A percentile compares a stretch with the other conserved stretches of the same genome.
Evolutionary conservation across 345 rosid species (phyloP).

Genomic region (Gossypium mustelinum): DNA sequence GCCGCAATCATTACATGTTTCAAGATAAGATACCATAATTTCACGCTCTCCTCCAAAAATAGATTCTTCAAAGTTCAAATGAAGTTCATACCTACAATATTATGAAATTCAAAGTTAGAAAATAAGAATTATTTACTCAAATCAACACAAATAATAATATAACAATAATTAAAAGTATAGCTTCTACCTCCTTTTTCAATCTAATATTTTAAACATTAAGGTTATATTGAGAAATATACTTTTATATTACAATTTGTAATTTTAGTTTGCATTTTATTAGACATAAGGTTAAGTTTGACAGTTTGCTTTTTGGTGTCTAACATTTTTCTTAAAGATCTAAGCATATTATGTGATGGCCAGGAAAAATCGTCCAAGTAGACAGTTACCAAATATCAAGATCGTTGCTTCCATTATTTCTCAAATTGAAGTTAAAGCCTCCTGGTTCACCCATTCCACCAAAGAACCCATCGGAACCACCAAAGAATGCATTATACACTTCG

Average conservation of each 20-base stretch:
- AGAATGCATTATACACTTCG: constrained; percentile 70
- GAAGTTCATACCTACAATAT: constrained; percentile 54
- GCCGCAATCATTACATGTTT: constrained; percentile 62
- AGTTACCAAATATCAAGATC: constrained; percentile 77
- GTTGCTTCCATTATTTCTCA: constrained; percentile 43
- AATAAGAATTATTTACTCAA: neutral
- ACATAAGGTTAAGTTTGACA: neutral
- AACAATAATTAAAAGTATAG: neutral
- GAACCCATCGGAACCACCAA: constrained; percentile 70
- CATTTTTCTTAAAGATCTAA: neutral
- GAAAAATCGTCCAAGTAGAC: neutral
- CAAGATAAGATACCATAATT: constrained; percentile 58
- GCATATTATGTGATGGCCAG: neutral
- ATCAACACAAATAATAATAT: neutral
- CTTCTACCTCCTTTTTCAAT: neutral
- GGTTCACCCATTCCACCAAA: constrained; percentile 57
- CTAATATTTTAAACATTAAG: constrained; percentile 1
- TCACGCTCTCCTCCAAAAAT: constrained; percentile 68
- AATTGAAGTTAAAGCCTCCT: constrained; percentile 52
- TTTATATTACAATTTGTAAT: neutral
- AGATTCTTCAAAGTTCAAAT: constrained; percentile 86
- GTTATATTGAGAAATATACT: neutral
- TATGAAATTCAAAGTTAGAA: constrained; percentile 12
- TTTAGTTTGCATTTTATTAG: neutral
- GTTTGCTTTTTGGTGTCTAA: neutral